A percentile compares a stretch with the other conserved stretches of the same genome.
Conservation (phyloP, 1,284 basidiomycete genomes). For the Ceratobasidium sp. region DNA sequence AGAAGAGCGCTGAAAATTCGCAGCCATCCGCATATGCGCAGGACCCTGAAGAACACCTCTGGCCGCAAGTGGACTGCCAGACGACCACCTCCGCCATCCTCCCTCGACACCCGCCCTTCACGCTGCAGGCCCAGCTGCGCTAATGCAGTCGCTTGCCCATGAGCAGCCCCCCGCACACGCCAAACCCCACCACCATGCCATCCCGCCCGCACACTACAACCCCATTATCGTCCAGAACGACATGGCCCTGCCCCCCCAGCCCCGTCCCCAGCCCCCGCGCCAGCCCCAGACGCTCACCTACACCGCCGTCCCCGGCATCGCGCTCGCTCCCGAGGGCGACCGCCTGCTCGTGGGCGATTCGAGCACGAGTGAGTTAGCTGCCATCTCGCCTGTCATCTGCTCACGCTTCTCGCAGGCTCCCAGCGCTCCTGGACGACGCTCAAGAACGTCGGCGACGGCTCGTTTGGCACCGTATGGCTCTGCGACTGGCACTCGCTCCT, state of each 20-base stretch:
- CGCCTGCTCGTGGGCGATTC: conserved; percentile 75
- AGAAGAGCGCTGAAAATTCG: conserved; percentile 9
- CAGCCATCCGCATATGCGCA: background rate
- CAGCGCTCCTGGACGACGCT: conserved; percentile 63
- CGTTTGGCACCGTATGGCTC: conserved; percentile 97
- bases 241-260: conserved; percentile 33
- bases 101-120: conserved; percentile 8
- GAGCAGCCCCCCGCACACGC: conserved; percentile 24
- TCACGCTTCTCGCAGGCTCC: conserved; percentile 41
- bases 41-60: conserved; percentile 23
- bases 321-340: conserved; percentile 70
- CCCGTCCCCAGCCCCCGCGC: conserved; percentile 25
- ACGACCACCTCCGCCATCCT: conserved; percentile 7
- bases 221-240: conserved; percentile 41
- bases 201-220: background rate
- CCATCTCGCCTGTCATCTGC: background rate
- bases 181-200: background rate
- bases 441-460: conserved; percentile 94
- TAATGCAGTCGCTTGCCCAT: conserved; percentile 36
- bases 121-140: conserved; percentile 19
- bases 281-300: conserved; percentile 23
- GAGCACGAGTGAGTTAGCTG: conserved; percentile 66
- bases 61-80: no score
- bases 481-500: conserved; percentile 99
- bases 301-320: conserved; percentile 71